Percentiles rank a stretch among this genome's conserved stretches.
phyloP scores from a whole-genome alignment of 2,329 filamentous ascomycete species.

The Neopestalotiopsis sp. region DNA sequence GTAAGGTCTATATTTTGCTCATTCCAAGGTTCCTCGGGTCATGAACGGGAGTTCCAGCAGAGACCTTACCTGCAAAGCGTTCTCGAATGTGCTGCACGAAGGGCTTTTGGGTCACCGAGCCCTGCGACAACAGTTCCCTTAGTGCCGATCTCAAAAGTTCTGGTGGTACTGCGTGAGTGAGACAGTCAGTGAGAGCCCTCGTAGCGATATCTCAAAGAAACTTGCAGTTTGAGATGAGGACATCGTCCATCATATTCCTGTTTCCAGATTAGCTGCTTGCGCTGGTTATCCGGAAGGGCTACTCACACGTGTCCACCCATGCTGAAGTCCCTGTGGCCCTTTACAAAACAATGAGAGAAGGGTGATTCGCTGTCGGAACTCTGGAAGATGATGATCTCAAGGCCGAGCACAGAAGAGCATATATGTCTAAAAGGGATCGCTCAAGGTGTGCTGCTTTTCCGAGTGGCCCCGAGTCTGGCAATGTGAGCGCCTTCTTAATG shows the following conservation, averaged over 20 bases:
- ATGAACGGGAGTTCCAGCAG: neutral
- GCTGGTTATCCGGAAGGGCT: neutral
- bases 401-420: neutral
- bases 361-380: neutral
- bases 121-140: conserved; percentile 37
- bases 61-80: conserved; percentile 23
- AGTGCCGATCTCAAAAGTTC: conserved; percentile 39
- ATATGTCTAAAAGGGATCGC: neutral
- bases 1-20: neutral
- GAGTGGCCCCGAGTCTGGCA: neutral
- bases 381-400: neutral
- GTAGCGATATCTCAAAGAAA: neutral
- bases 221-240: conserved; percentile 42
- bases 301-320: conserved; percentile 35
- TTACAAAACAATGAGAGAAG: neutral
- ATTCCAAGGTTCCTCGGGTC: neutral
- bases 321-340: neutral
- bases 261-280: neutral
- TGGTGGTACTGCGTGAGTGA: conserved; percentile 31
- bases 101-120: conserved; percentile 32
- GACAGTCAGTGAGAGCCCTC: neutral
- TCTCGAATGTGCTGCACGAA: conserved; percentile 40
- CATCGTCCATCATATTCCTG: conserved; percentile 48
- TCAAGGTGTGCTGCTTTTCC: neutral
- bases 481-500: neutral